Evolutionary conservation across 2,329 filamentous ascomycete species (phyloP).

Genomic region (Chaetomium globosum): DNA sequence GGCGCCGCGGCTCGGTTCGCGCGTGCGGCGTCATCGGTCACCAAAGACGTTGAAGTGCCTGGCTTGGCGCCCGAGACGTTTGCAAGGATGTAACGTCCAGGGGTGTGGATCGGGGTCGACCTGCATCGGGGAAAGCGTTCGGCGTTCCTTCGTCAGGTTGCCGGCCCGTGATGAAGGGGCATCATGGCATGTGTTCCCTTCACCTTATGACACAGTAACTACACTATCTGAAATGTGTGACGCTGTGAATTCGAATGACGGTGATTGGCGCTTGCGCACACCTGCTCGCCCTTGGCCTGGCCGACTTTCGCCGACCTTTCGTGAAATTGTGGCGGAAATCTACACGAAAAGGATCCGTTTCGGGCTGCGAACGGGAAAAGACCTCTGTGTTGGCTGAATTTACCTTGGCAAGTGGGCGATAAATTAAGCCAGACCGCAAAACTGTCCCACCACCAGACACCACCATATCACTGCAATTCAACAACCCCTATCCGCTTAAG

Average conservation of each 20-base stretch:
- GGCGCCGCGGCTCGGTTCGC: not conserved
- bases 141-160: not conserved
- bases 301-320: not conserved
- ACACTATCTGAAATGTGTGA: not conserved
- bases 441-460: too few relatives aligned
- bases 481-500: too few relatives aligned
- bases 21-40: constrained; percentile 1
- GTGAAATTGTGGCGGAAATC: not conserved
- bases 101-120: not conserved
- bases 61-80: not conserved
- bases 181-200: not conserved
- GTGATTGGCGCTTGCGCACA: not conserved
- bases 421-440: too few relatives aligned
- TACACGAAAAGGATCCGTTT: not conserved
- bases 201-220: not conserved
- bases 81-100: not conserved
- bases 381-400: not conserved
- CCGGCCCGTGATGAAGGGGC: not conserved
- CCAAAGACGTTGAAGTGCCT: constrained; percentile 4
- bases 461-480: too few relatives aligned
- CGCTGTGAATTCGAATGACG: not conserved
- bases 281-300: not conserved
- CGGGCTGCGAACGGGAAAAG: not conserved
- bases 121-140: not conserved
- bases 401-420: too few relatives aligned